Evolutionary conservation across 1,284 basidiomycete species (phyloP), one percentile per base, ranked within the genome.

Genomic region (Trichosporon sp.): DNA sequence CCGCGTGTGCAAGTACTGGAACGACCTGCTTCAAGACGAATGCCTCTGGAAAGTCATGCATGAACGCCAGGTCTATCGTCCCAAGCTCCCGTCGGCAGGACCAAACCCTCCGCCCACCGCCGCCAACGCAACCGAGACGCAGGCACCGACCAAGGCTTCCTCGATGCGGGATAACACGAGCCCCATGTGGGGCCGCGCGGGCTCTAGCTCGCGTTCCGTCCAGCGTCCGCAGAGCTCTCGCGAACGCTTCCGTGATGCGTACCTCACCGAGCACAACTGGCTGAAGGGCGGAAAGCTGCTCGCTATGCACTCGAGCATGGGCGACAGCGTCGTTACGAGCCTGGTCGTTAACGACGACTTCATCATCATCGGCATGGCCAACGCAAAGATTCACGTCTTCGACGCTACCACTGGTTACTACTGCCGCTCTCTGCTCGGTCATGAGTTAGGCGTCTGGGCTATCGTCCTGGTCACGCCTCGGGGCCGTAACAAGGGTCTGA

Each of bases 391-490:
- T 63, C 92, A 95, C 79, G 88, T 98, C 31, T 98, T 96, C 84
- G 91, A 90, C 76, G 90, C 92, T 0, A 86, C 86, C 51, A 92
- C 92, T 0, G 96, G 96, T 0, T 88, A 91, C 4, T 89, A 92
- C 66, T 87, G 88, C 37, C 88, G 91, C 63, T 93, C 92, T 0
- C 88, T 99, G 2, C 86, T 89, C 1, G 96, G 95, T 0, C 96
- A 98, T 83, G 90, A 91, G 19, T 86, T 88, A 8, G 96, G 96
- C 10, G 95, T 98, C 0, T 98, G 96, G 96, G 91, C 92, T 14
- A 88, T 98, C 10, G 90, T 91, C 66, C 87, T 98, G 46, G 89
- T 88, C 19, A 79, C 80, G 11, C 78, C 81, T 31, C 67, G 65
- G 31, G 64, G 38, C 12, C 59, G 67, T 32, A 46, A 63, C 38